Conservation (phyloP, 1,139 yeast genomes). For the Debaryomyces nepalensis region DNA sequence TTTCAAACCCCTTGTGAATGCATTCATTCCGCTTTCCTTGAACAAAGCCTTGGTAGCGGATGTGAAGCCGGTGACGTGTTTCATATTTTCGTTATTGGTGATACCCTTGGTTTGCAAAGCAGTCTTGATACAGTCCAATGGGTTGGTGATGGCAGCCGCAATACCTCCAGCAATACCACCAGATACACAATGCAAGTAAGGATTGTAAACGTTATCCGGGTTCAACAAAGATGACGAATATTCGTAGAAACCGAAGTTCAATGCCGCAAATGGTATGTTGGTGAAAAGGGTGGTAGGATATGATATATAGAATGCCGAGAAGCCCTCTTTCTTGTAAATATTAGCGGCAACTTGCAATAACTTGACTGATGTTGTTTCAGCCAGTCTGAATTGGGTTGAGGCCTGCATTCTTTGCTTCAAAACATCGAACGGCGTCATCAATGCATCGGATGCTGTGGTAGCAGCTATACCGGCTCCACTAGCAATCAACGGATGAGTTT, state of each 20-base stretch:
- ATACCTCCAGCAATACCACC: slow-evolving; percentile 97
- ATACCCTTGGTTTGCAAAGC: slow-evolving; percentile 79
- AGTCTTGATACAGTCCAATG: slow-evolving; percentile 93
- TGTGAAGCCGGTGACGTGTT: slow-evolving; percentile 66
- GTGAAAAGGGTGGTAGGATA: slow-evolving; percentile 94
- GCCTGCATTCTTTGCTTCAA: slow-evolving; percentile 75
- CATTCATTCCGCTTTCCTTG: slow-evolving; percentile 64
- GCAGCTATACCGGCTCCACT: slow-evolving; percentile 94
- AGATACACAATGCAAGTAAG: slow-evolving; percentile 86
- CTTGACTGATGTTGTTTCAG: slow-evolving; percentile 24
- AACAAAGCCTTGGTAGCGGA: slow-evolving; percentile 76
- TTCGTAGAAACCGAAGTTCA: slow-evolving; percentile 93
- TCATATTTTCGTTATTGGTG: slow-evolving; percentile 53
- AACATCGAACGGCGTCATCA: slow-evolving; percentile 98
- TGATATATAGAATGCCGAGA: slow-evolving; percentile 83
- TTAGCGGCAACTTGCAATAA: slow-evolving; percentile 44
- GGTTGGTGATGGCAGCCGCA: slow-evolving; percentile 96
- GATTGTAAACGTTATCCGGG: slow-evolving; percentile 81
- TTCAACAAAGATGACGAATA: slow-evolving; percentile 76
- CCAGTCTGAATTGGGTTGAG: slow-evolving; percentile 13
- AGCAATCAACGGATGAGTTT: slow-evolving; percentile 80
- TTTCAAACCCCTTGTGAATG: slow-evolving; percentile 83
- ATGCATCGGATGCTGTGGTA: slow-evolving; percentile 89
- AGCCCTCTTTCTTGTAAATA: slow-evolving; percentile 77
- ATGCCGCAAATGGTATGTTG: slow-evolving; percentile 94